These are phyloP conservation scores for Collybiopsis luxurians DNA, from an alignment of 768 basidiomycete genomes.

Conservation along the genomic window DNA sequence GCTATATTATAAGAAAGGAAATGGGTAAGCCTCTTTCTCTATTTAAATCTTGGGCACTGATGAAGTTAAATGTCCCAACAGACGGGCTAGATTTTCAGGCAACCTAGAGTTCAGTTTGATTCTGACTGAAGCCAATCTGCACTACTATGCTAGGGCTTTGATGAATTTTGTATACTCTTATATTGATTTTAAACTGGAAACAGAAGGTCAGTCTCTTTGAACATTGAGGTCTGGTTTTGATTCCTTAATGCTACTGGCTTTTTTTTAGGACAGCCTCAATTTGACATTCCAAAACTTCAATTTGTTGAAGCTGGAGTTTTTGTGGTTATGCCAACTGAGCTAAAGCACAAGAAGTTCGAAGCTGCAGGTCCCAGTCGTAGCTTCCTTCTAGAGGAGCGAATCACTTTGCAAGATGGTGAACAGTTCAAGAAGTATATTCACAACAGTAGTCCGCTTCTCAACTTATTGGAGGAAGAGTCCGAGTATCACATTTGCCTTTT, in stretches of 20 bases:
- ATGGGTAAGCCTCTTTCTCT: too few relatives aligned
- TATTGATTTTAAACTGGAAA: not conserved
- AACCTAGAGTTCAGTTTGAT: not conserved
- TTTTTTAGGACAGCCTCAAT: too few relatives aligned
- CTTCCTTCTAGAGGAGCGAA: not conserved
- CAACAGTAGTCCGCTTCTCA: not conserved
- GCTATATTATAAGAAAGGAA: too few relatives aligned
- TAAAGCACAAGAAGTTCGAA: not conserved
- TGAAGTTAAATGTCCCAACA: too few relatives aligned
- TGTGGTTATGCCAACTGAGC: not conserved
- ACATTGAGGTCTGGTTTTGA: too few relatives aligned
- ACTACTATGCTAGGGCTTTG: not conserved
- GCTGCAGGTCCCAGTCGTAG: not conserved
- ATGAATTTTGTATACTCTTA: not conserved
- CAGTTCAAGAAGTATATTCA: slow-evolving; percentile 5
- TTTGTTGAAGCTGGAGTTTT: not conserved
- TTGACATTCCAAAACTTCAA: too few relatives aligned
- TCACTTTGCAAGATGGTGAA: not conserved
- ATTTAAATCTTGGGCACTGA: too few relatives aligned
- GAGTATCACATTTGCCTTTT: not conserved
- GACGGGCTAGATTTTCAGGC: too few relatives aligned
- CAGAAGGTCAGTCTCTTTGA: too few relatives aligned
- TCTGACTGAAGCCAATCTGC: not conserved
- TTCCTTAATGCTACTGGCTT: too few relatives aligned
- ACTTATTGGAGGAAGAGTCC: not conserved